Conservation (phyloP, 2,329 filamentous ascomycete genomes). For the Phyllosticta citribraziliensis region DNA sequence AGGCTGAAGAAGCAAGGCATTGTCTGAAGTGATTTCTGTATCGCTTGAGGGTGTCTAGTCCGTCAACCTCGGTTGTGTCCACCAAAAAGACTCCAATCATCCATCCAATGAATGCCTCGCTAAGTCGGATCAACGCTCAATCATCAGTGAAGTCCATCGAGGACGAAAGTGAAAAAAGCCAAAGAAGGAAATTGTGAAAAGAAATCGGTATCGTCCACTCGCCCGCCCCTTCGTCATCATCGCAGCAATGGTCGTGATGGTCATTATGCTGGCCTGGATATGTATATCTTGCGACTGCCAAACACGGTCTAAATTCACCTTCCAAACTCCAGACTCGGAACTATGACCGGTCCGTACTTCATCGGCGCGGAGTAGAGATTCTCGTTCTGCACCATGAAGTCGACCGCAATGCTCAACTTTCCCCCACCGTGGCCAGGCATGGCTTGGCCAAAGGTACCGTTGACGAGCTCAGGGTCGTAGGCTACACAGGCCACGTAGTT, state of each 20-base stretch:
- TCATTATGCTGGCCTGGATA: not conserved
- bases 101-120: constrained; percentile 2
- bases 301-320: constrained; percentile 21
- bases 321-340: constrained; percentile 56
- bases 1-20: not conserved
- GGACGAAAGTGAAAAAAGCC: not conserved
- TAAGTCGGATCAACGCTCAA: not conserved
- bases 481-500: constrained; percentile 93
- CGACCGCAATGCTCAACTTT: constrained; percentile 74
- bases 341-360: constrained; percentile 94
- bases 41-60: not conserved
- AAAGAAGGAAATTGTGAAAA: not conserved
- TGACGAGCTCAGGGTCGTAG: constrained; percentile 76
- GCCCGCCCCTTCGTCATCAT: not conserved
- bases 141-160: not conserved
- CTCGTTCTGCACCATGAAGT: constrained; percentile 95
- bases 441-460: constrained; percentile 32
- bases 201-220: constrained; percentile 4
- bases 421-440: constrained; percentile 32
- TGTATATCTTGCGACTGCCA: not conserved
- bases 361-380: constrained; percentile 70
- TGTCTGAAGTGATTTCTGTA: not conserved
- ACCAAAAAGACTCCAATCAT: not conserved
- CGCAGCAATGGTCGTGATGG: not conserved
- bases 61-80: not conserved